Evolutionary conservation across 331 rosid species (phyloP), one percentile per base, ranked within the genome.

Genomic region (Cucumis variabilis): DNA sequence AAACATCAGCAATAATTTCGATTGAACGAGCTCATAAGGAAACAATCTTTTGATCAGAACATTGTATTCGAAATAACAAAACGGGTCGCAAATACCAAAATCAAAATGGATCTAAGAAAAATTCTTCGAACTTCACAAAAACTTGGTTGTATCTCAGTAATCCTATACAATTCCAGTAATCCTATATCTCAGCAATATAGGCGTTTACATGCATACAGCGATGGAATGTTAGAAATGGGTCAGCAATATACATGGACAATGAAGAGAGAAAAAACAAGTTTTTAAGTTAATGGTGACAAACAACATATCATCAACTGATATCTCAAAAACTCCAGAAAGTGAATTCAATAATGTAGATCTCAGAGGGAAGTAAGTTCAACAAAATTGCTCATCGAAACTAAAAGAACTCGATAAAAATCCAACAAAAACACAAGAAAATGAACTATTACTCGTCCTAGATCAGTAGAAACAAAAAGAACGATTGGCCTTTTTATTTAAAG

Each of bases 391-490:
- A 82, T 16, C 48, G 79, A 53, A 67, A 67, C 63, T 11, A 83
- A 37, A 53, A 50, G 0, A 48, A 85, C 28, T 51, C 12, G 28
- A 71, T 69, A 69, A 71, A 68, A 85, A 75, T 44, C 66, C 78
- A 84, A 50, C 76, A 51, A 27, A 46, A 84, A 69, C 80, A 85
- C 80, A 67, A 81, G 55, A 82, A 58, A 62, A 30, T 62, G 2
- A 82, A n/a, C 72, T 62, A 33, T 6, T 65, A 33, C 71, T 33
- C 33, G 66, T 37, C 86, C 86, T 82, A 82, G 33, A 82, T 58
- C 85, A 82, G 55, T 82, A 60, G 19, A 41, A 16, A 70, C 24
- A 24, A 66, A 84, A 44, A 24, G 21, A 67, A 27, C n/a, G 48
- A 25, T 23, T 46, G 37, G 23, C 62, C 11, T 78, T 27, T 78